A percentile compares a stretch with the other conserved stretches of the same genome.
phyloP scores from a whole-genome alignment of 305 asterid genomes.

The Lippia alba region DNA sequence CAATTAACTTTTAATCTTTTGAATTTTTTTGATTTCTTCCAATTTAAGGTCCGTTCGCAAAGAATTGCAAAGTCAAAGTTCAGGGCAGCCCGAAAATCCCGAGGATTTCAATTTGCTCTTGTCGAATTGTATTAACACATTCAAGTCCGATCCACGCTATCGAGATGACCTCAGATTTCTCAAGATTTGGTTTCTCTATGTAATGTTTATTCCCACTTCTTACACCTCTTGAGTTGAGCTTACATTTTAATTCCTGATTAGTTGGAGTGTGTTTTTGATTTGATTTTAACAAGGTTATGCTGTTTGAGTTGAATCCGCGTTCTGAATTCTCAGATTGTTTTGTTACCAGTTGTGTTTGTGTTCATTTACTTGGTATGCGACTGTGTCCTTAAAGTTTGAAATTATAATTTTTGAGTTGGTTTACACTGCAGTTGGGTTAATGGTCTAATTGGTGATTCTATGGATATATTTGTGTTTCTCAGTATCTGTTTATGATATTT shows the following conservation, averaged over 20 bases:
- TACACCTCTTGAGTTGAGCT: neutral
- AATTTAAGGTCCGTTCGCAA: slow-evolving; percentile 61
- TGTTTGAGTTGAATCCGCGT: slow-evolving; percentile 9
- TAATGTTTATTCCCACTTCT: slow-evolving; percentile 34
- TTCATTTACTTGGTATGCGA: slow-evolving; percentile 1
- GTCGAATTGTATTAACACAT: slow-evolving; percentile 55
- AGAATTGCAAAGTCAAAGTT: slow-evolving; percentile 39
- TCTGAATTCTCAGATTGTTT: neutral
- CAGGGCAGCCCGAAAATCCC: slow-evolving; percentile 34
- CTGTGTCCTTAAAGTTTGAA: neutral
- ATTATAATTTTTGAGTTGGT: neutral
- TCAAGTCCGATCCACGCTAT: slow-evolving; percentile 72
- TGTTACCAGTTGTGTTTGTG: neutral
- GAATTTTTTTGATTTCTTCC: neutral
- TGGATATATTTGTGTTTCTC: neutral
- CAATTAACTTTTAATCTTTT: slow-evolving; percentile 3
- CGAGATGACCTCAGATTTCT: slow-evolving; percentile 85
- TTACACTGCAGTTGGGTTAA: slow-evolving; percentile 6
- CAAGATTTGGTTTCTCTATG: slow-evolving; percentile 90
- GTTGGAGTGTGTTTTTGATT: slow-evolving; percentile 4
- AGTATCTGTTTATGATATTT: slow-evolving; percentile 13
- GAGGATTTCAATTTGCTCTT: slow-evolving; percentile 51
- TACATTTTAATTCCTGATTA: slow-evolving; percentile 11
- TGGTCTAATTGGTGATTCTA: slow-evolving; percentile 19
- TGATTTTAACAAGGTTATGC: neutral